Base-by-base conservation (phyloP, 257 asterid genomes). In the Marsdenia floribunda region DNA sequence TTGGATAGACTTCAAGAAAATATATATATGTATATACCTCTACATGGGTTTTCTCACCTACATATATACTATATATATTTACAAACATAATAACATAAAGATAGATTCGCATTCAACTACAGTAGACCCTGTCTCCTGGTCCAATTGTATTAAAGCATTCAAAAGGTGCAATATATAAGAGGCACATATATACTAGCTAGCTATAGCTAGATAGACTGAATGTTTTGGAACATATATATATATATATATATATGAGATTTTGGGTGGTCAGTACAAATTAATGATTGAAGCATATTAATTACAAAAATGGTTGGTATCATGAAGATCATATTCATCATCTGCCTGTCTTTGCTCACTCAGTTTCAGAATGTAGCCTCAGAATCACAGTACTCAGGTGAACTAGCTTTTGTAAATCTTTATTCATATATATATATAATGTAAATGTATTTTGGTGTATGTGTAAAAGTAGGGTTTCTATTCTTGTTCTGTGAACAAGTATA, bases 311-410 rank as follows among this genome's bases (percentile, higher is more conserved):
- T 65, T 18, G 14, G 47, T 50, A 18, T 42, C 37, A 38, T 71
- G 16, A 71, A 40, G 53, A 40, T 40, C 46, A 40, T 40, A 29
- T 12, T 77, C 24, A 61, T 71, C 37, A 40, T 72, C 73, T 63
- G 57, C 29, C 49, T 77, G 21, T 77, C 10, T 65, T 63, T 77
- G 26, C 55, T 65, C 52, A 9, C 67, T 72, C 81, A 77, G 35
- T 24, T 21, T 12, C 73, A 42, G 69, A 58, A 53, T 15, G 22
- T 38, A 4, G 49, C 61, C 35, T 47, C 73, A 38, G 58, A 46
- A 54, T 42, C 76, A 33, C 52, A 61, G 10, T 38, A 42, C 22
- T 60, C 79, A 68, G 79, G 75, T 68, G 59, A 67, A 29, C 33
- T 29, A 52, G 4, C 18, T 50, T 18, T 14, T 15, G 59, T 19